Conservation (phyloP, 441 rosid species). For the Cnidoscolus chayamansa region DNA sequence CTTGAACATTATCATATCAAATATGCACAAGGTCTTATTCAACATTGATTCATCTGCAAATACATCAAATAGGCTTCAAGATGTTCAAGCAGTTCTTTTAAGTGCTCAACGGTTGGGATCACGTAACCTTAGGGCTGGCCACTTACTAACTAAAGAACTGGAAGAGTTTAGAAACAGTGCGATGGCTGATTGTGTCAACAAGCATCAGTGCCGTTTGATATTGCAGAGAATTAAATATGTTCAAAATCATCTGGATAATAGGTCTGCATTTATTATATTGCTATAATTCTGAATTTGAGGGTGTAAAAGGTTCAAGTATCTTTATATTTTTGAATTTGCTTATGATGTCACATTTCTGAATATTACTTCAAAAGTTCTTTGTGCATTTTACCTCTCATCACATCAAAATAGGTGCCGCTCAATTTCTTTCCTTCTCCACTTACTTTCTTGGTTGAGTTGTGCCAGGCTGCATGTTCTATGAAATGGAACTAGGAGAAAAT, state of each 20-base stretch:
- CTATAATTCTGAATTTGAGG: neutral
- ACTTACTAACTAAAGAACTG: constrained; percentile 76
- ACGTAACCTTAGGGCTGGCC: constrained; percentile 83
- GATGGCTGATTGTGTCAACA: constrained; percentile 87
- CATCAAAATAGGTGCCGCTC: neutral
- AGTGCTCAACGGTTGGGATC: constrained; percentile 92
- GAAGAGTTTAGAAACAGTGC: constrained; percentile 84
- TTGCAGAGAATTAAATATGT: constrained; percentile 88
- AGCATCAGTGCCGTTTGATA: constrained; percentile 91
- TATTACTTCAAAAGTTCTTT: neutral
- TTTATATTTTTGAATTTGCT: constrained; percentile 15
- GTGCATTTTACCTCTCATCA: neutral
- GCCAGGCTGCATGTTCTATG: neutral
- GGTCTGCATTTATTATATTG: constrained; percentile 39
- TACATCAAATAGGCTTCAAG: constrained; percentile 82
- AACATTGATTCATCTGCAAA: constrained; percentile 75
- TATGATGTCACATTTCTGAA: constrained; percentile 8
- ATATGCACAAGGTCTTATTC: constrained; percentile 83
- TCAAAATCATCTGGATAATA: constrained; percentile 65
- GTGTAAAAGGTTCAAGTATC: constrained; percentile 10
- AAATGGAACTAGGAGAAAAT: too few species aligned
- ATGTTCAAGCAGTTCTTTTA: constrained; percentile 91
- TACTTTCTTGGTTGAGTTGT: neutral
- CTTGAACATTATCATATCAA: constrained; percentile 71
- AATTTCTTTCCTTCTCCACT: neutral